Conservation (phyloP, 176 grass and related monocot species). For the Carex myosuroides region DNA sequence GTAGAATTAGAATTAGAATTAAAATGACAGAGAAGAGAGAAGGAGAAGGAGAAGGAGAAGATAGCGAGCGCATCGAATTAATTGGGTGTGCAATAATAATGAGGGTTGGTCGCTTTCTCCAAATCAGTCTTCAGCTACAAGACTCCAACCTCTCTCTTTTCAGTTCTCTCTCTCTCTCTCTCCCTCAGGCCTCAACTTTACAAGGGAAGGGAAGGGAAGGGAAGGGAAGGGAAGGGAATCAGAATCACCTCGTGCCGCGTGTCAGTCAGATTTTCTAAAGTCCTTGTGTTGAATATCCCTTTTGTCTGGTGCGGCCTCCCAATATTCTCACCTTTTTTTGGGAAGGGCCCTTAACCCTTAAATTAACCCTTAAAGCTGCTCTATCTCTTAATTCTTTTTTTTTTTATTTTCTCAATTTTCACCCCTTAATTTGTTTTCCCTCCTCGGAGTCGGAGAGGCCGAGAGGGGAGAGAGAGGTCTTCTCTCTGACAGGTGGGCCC, state of each 20-base stretch:
- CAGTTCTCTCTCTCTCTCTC: background rate
- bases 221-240: slow-evolving; percentile 18
- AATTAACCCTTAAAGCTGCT: background rate
- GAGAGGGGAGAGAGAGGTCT: too few species aligned
- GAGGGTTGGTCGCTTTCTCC: slow-evolving; percentile 91
- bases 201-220: slow-evolving; percentile 9
- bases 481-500: background rate
- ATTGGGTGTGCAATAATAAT: slow-evolving; percentile 58
- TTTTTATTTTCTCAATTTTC: background rate
- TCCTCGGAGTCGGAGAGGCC: background rate
- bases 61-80: slow-evolving; percentile 31
- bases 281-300: slow-evolving; percentile 75
- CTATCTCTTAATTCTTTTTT: background rate
- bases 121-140: slow-evolving; percentile 87
- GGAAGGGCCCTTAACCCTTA: background rate
- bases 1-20: too few species aligned
- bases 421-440: background rate
- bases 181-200: slow-evolving; percentile 16
- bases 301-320: slow-evolving; percentile 42
- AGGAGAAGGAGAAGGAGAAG: too few species aligned
- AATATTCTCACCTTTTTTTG: background rate
- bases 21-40: background rate
- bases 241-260: slow-evolving; percentile 50
- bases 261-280: slow-evolving; percentile 32
- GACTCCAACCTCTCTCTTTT: slow-evolving; percentile 84